Conservation (phyloP, 179 eudicot genomes). For the Camellia oleifera region DNA sequence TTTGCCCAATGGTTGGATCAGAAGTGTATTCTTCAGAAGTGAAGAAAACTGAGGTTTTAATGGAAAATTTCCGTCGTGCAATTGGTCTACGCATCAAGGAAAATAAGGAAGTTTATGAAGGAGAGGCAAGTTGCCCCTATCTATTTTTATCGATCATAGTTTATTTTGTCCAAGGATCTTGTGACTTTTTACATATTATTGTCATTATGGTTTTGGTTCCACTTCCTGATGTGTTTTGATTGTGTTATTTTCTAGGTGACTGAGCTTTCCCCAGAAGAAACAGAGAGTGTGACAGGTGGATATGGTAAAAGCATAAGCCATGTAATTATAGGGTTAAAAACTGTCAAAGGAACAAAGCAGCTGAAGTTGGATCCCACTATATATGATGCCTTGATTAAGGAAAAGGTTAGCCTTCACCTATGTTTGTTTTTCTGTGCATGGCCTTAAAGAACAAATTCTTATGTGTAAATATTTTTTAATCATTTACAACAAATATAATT, state of each 20-base stretch:
- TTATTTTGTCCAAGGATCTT: neutral
- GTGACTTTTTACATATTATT: too few relatives aligned
- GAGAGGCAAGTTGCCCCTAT: conserved; percentile 60
- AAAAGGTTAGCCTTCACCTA: conserved; percentile 51
- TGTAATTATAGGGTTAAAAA: conserved; percentile 90
- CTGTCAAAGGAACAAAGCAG: conserved; percentile 94
- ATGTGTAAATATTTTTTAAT: neutral
- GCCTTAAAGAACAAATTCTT: neutral
- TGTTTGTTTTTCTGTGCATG: neutral
- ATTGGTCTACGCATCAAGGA: conserved; percentile 96
- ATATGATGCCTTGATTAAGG: conserved; percentile 91
- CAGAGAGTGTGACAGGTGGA: conserved; percentile 91
- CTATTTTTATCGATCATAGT: neutral
- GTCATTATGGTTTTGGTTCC: neutral
- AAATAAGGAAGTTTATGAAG: conserved; percentile 94
- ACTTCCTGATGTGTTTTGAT: neutral
- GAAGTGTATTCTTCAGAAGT: conserved; percentile 98
- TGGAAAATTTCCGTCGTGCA: conserved; percentile 95
- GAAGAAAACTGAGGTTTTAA: conserved; percentile 93
- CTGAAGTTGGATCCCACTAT: conserved; percentile 93
- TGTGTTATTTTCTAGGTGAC: conserved; percentile 57
- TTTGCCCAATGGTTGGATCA: conserved; percentile 99
- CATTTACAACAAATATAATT: neutral
- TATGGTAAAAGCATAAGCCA: conserved; percentile 94
- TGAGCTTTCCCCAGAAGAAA: conserved; percentile 95